Conservation (phyloP, 2,329 filamentous ascomycete genomes). For the Colletotrichum aenigma region DNA sequence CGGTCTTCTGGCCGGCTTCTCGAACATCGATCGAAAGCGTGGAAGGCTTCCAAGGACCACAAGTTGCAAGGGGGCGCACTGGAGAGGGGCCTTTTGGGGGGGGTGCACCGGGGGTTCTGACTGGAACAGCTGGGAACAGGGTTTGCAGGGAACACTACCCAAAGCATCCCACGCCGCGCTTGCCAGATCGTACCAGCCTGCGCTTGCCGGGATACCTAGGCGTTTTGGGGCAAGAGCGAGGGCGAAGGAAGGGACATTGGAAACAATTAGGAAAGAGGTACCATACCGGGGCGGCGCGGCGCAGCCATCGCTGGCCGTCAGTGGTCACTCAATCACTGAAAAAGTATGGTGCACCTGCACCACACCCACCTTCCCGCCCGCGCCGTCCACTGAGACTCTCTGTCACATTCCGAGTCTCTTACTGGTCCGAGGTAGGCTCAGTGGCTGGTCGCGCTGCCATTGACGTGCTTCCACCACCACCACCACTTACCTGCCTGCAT, state of each 20-base stretch:
- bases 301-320: not conserved
- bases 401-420: not conserved
- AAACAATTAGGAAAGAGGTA: not conserved
- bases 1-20: slow-evolving; percentile 19
- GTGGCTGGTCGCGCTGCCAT: not conserved
- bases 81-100: not conserved
- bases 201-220: not conserved
- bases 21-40: slow-evolving; percentile 23
- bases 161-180: not conserved
- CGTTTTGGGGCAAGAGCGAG: not conserved
- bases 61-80: not conserved
- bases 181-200: not conserved
- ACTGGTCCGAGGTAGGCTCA: not conserved
- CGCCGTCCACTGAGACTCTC: not conserved
- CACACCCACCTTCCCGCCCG: not conserved
- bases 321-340: not conserved
- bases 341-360: not conserved
- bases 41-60: slow-evolving; percentile 10
- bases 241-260: not conserved
- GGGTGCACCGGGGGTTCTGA: not conserved
- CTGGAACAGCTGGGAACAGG: slow-evolving; percentile 18
- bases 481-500: not conserved
- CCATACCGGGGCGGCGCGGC: not conserved
- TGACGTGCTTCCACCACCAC: not conserved
- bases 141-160: slow-evolving; percentile 13